phyloP scores from a whole-genome alignment of 2,329 filamentous ascomycete genomes.

The Nemania abortiva region DNA sequence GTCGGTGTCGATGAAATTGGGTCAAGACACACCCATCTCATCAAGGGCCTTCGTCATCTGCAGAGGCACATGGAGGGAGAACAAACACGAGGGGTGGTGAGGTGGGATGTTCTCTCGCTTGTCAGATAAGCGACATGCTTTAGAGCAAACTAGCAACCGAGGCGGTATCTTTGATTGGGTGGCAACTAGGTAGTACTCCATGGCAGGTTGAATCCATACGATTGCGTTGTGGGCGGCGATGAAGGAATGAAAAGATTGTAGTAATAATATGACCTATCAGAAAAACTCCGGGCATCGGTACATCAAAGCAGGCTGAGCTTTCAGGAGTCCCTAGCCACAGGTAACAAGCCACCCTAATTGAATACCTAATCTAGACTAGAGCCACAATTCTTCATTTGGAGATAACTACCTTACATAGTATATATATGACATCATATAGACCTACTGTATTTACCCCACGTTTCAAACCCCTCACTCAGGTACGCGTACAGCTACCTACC shows the following conservation, averaged over 20 bases:
- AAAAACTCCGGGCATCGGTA: neutral
- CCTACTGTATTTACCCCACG: neutral
- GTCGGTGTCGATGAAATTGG: slow-evolving; percentile 33
- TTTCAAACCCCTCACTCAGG: neutral
- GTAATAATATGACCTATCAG: neutral
- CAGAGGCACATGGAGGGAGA: slow-evolving; percentile 4
- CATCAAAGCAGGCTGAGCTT: neutral
- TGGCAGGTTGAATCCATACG: neutral
- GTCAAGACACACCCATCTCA: slow-evolving; percentile 22
- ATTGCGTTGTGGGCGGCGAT: neutral
- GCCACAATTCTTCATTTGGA: neutral
- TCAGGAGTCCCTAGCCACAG: neutral
- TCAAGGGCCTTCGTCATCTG: slow-evolving; percentile 29
- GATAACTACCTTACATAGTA: neutral
- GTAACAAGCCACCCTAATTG: neutral
- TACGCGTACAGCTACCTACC: too few relatives aligned
- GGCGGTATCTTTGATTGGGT: slow-evolving; percentile 23
- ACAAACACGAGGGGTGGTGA: slow-evolving; percentile 10
- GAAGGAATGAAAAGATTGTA: neutral
- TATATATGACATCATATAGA: neutral
- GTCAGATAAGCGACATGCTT: slow-evolving; percentile 24
- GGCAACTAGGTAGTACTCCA: neutral
- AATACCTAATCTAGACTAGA: too few relatives aligned
- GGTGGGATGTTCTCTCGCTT: slow-evolving; percentile 12
- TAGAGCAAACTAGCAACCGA: slow-evolving; percentile 12